Conservation (phyloP, 768 basidiomycete genomes). For the Leccinum subgranulosum region DNA sequence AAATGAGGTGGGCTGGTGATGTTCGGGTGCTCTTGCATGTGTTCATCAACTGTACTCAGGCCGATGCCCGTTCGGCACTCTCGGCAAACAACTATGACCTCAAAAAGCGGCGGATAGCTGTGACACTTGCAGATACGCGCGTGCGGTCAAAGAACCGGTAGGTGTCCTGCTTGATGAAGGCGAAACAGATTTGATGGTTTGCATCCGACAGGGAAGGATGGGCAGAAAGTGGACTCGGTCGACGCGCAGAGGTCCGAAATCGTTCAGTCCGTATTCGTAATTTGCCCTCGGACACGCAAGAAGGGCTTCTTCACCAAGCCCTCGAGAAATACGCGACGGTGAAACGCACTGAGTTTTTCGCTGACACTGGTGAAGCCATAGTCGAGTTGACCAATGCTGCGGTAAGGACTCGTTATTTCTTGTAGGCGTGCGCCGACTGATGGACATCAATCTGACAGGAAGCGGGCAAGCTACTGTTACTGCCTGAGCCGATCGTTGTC, state of each 20-base stretch:
- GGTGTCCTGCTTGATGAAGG: constrained; percentile 12
- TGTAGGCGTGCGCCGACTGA: background rate
- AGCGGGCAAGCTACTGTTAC: constrained; percentile 74
- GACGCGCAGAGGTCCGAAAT: constrained; percentile 53
- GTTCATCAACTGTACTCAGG: constrained; percentile 38
- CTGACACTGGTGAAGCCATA: constrained; percentile 55
- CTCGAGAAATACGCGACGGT: constrained; percentile 75
- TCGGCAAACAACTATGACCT: constrained; percentile 83
- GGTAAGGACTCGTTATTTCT: constrained; percentile 36
- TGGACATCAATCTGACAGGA: constrained; percentile 48
- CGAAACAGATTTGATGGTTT: background rate
- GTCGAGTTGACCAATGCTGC: constrained; percentile 65
- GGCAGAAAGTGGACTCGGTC: constrained; percentile 56
- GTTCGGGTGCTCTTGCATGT: background rate
- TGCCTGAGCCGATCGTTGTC: constrained; percentile 69
- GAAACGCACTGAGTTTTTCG: constrained; percentile 73
- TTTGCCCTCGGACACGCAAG: constrained; percentile 76
- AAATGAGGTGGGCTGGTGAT: constrained; percentile 51
- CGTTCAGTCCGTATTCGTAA: constrained; percentile 76
- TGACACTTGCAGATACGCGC: constrained; percentile 79
- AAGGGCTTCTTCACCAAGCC: constrained; percentile 86
- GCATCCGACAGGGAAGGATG: constrained; percentile 33
- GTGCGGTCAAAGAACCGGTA: constrained; percentile 54
- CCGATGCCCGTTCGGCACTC: constrained; percentile 67
- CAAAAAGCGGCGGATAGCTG: constrained; percentile 86